phyloP scores from a whole-genome alignment of 495 filamentous ascomycete species.

The Aspergillus kassunensis region DNA sequence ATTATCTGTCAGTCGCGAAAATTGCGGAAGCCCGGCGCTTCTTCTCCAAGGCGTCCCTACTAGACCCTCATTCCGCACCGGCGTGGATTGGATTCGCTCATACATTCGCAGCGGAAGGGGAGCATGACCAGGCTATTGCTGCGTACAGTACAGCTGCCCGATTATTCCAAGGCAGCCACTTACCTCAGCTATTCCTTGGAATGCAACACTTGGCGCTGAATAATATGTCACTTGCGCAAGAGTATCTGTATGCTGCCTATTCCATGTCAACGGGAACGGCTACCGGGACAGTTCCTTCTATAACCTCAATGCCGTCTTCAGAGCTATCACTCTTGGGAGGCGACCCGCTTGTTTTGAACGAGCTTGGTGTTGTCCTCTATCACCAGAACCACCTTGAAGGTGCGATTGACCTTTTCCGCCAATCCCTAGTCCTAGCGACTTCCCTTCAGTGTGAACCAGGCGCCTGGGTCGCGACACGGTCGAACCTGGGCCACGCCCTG shows the following conservation, averaged over 20 bases:
- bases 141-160: constrained; percentile 95
- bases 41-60: constrained; percentile 94
- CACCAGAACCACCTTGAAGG: constrained; percentile 77
- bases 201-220: constrained; percentile 98
- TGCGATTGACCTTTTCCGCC: constrained; percentile 67
- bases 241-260: constrained; percentile 89
- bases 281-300: constrained; percentile 24
- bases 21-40: constrained; percentile 91
- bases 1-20: constrained; percentile 85
- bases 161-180: constrained; percentile 93
- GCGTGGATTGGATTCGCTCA: constrained; percentile 99
- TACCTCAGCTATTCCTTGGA: constrained; percentile 92
- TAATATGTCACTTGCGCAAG: constrained; percentile 91
- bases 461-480: constrained; percentile 83
- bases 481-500: constrained; percentile 85
- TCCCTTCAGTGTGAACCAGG: constrained; percentile 76
- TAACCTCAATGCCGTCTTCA: constrained; percentile 45
- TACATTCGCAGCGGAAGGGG: constrained; percentile 99
- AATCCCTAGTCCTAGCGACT: constrained; percentile 69
- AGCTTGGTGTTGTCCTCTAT: constrained; percentile 90
- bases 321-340: constrained; percentile 42
- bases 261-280: constrained; percentile 58
- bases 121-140: constrained; percentile 97
- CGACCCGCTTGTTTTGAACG: constrained; percentile 90
- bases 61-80: constrained; percentile 96